These are phyloP conservation scores for Penicillium paneum DNA, from an alignment of 2,329 filamentous ascomycete genomes.

Conservation along the genomic window DNA sequence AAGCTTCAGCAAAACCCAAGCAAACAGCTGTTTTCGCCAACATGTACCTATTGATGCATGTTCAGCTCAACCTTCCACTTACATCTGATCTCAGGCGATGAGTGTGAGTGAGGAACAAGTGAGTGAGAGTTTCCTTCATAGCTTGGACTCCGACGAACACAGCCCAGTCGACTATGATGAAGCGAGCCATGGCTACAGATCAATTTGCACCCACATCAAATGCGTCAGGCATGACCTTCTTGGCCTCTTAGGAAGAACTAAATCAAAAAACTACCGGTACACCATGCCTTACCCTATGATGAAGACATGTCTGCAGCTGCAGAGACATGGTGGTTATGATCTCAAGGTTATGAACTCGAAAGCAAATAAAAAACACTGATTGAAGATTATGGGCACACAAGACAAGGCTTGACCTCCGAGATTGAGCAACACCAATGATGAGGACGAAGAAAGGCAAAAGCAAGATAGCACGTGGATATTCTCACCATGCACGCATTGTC, in stretches of 20 bases:
- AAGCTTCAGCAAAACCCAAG: neutral
- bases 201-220: neutral
- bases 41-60: neutral
- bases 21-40: neutral
- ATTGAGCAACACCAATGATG: neutral
- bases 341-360: too few relatives aligned
- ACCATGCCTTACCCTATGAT: too few relatives aligned
- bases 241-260: neutral
- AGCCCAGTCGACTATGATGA: neutral
- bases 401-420: neutral
- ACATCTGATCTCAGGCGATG: neutral
- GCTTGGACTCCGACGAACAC: neutral
- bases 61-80: neutral
- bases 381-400: neutral
- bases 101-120: neutral
- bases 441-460: neutral
- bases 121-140: neutral
- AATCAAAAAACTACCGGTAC: neutral
- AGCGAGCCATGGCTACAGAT: neutral
- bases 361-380: too few relatives aligned
- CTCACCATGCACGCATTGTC: neutral
- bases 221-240: neutral
- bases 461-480: neutral
- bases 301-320: neutral
- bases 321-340: neutral